These are phyloP conservation scores for Trichoderma sp. DNA, from an alignment of 2,329 filamentous ascomycete species.

Conservation along the genomic window DNA sequence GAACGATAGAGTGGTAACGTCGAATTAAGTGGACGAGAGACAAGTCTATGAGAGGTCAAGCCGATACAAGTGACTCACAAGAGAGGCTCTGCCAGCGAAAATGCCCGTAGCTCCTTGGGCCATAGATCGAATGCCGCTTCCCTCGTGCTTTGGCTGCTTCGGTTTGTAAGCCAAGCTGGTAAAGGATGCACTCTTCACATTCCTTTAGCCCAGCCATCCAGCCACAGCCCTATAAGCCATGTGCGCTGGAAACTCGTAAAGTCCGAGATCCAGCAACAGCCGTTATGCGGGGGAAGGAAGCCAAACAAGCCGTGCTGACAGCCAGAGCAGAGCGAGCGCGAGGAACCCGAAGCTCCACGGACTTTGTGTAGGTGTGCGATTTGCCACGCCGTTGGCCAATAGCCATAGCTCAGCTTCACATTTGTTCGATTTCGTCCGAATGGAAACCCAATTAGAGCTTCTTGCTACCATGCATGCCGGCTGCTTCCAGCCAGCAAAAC, in stretches of 20 bases:
- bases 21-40: background rate
- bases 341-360: slow-evolving; percentile 16
- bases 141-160: background rate
- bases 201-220: background rate
- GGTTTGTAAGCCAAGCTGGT: background rate
- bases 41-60: background rate
- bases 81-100: background rate
- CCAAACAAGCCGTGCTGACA: slow-evolving; percentile 12
- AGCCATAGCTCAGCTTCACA: background rate
- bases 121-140: background rate
- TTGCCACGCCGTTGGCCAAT: slow-evolving; percentile 9
- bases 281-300: slow-evolving; percentile 13
- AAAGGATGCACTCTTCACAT: background rate
- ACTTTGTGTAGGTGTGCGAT: background rate
- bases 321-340: background rate
- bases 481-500: background rate
- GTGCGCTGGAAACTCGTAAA: background rate
- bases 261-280: slow-evolving; percentile 6
- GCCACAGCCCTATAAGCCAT: slow-evolving; percentile 8
- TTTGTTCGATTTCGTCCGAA: slow-evolving; percentile 10
- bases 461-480: background rate
- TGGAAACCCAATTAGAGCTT: background rate
- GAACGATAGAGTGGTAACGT: background rate
- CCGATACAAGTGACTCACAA: background rate
- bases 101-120: background rate